Conservation (phyloP, 257 asterid genomes). For the Plantago elongata region DNA sequence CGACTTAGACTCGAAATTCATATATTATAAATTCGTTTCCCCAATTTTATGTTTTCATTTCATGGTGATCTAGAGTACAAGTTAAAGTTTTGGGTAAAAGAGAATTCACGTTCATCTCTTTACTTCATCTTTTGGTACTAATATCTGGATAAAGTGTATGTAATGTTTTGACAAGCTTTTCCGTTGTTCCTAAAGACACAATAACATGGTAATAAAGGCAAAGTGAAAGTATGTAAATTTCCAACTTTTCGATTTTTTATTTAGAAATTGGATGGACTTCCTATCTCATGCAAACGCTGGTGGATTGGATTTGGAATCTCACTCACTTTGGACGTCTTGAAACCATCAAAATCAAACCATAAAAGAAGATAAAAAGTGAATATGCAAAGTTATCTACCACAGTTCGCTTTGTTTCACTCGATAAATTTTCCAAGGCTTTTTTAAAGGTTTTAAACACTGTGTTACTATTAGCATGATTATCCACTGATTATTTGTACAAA, state of each 20-base stretch:
- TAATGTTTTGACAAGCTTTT: slow-evolving; percentile 6
- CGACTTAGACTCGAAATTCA: background rate
- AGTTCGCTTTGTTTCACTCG: slow-evolving; percentile 5
- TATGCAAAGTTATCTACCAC: background rate
- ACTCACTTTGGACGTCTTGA: slow-evolving; percentile 30
- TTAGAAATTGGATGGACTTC: background rate
- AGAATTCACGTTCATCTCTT: slow-evolving; percentile 5
- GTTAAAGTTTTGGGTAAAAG: slow-evolving; percentile 9
- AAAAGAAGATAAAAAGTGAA: slow-evolving; percentile 22
- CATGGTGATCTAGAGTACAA: background rate
- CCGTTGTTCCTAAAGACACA: background rate
- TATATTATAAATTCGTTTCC: background rate
- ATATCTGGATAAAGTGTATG: slow-evolving; percentile 7
- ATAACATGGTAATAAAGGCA: background rate
- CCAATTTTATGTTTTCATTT: background rate
- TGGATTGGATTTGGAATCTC: slow-evolving; percentile 25
- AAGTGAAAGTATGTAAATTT: slow-evolving; percentile 5
- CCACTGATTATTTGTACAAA: too few species aligned
- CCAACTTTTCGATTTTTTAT: slow-evolving; percentile 5
- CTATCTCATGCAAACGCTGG: slow-evolving; percentile 5
- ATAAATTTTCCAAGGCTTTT: too few species aligned
- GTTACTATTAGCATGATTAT: too few species aligned
- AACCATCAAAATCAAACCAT: slow-evolving; percentile 33
- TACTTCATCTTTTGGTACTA: slow-evolving; percentile 1
- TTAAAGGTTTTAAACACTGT: too few species aligned